Percentiles rank a stretch among this genome's conserved stretches.
These are phyloP conservation scores for Geotrichum macrosporum DNA, from an alignment of 1,139 yeast genomes.

Conservation along the genomic window DNA sequence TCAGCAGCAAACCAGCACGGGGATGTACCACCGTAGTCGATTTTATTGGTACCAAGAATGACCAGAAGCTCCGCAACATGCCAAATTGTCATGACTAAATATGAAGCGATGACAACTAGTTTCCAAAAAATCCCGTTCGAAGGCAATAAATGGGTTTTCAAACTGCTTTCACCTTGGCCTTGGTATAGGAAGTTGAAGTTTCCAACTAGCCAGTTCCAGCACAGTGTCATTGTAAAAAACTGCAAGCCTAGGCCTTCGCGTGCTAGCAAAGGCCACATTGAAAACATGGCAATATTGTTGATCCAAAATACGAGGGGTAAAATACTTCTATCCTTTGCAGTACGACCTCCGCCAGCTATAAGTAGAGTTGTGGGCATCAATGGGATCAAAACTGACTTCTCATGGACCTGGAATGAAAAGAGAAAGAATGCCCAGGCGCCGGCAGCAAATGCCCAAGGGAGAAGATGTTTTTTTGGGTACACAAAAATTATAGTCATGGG, in stretches of 20 bases:
- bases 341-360: conserved; percentile 53
- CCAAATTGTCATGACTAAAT: conserved; percentile 49
- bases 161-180: conserved; percentile 8
- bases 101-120: conserved; percentile 54
- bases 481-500: conserved; percentile 53
- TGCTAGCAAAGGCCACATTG: conserved; percentile 80
- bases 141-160: conserved; percentile 11
- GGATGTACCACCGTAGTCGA: conserved; percentile 16
- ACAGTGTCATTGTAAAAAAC: conserved; percentile 53
- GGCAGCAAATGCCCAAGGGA: conserved; percentile 74
- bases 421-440: conserved; percentile 85
- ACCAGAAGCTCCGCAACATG: conserved; percentile 52
- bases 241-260: conserved; percentile 73
- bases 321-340: conserved; percentile 27
- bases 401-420: conserved; percentile 95
- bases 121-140: conserved; percentile 49
- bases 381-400: conserved; percentile 83
- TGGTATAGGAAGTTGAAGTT: conserved; percentile 22
- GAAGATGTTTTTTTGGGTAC: conserved; percentile 46
- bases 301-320: conserved; percentile 69
- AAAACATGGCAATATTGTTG: conserved; percentile 75
- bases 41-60: conserved; percentile 18
- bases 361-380: conserved; percentile 76
- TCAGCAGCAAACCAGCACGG: background rate
- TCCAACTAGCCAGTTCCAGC: conserved; percentile 79